These are phyloP conservation scores for Epichloe coenophiala DNA, from an alignment of 2,329 filamentous ascomycete species.

Conservation along the genomic window DNA sequence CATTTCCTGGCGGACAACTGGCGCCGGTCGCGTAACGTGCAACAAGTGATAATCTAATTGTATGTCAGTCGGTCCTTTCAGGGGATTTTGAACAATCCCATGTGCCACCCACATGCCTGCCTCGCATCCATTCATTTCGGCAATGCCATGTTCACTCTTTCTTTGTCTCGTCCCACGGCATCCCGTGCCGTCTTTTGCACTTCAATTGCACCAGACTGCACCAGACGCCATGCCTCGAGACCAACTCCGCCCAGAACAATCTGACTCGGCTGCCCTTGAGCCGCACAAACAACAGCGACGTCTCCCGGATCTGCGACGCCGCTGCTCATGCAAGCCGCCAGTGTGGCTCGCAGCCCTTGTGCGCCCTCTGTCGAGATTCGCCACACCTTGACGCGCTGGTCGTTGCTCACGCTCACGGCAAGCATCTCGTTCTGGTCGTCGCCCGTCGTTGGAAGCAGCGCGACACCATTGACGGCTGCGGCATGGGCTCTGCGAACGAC, in stretches of 20 bases:
- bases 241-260: slow-evolving; percentile 33
- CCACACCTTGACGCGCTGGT: slow-evolving; percentile 48
- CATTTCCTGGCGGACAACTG: neutral
- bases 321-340: slow-evolving; percentile 40
- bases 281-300: slow-evolving; percentile 24
- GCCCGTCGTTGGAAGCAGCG: slow-evolving; percentile 16
- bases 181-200: no score
- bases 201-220: neutral
- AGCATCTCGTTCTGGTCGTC: slow-evolving; percentile 6
- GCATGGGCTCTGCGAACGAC: slow-evolving; percentile 45
- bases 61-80: neutral
- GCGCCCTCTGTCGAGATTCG: slow-evolving; percentile 15
- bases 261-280: slow-evolving; percentile 5
- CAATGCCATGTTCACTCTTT: no score
- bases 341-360: slow-evolving; percentile 15
- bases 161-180: no score
- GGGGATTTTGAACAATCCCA: no score
- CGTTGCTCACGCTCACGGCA: slow-evolving; percentile 40
- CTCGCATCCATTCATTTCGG: no score
- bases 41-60: neutral
- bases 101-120: no score
- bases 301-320: slow-evolving; percentile 47
- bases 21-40: no score
- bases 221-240: slow-evolving; percentile 28
- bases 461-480: slow-evolving; percentile 52